Conservation (phyloP, 257 asterid species). For the Penstemon newberryi region DNA sequence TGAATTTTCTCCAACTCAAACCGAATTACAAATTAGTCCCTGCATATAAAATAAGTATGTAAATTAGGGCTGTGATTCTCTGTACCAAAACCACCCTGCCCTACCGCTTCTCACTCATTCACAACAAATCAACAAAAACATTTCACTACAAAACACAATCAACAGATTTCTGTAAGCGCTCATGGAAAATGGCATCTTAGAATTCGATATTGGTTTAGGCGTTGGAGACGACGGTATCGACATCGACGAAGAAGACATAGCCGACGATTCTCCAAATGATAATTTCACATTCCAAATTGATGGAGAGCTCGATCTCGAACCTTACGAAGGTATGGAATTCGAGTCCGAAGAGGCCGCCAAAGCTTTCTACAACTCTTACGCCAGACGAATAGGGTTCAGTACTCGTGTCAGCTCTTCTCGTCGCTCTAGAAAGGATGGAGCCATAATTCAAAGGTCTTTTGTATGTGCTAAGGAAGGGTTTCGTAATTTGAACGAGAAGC, state of each 20-base stretch:
- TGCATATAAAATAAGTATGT: slow-evolving; percentile 19
- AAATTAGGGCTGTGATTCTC: slow-evolving; percentile 57
- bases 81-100: slow-evolving; percentile 54
- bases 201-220: slow-evolving; percentile 80
- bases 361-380: slow-evolving; percentile 90
- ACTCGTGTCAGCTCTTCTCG: slow-evolving; percentile 99
- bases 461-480: slow-evolving; percentile 98
- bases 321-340: slow-evolving; percentile 91
- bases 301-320: slow-evolving; percentile 85
- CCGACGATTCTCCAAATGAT: slow-evolving; percentile 53
- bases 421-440: slow-evolving; percentile 95
- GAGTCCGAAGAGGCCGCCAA: slow-evolving; percentile 99
- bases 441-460: slow-evolving; percentile 93
- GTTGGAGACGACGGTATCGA: slow-evolving; percentile 53
- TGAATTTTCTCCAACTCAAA: not conserved
- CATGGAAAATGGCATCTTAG: slow-evolving; percentile 79
- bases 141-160: slow-evolving; percentile 23
- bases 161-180: slow-evolving; percentile 27
- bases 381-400: slow-evolving; percentile 95
- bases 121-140: slow-evolving; percentile 20
- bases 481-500: slow-evolving; percentile 88
- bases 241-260: slow-evolving; percentile 53
- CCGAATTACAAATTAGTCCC: slow-evolving; percentile 37
- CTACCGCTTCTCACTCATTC: slow-evolving; percentile 47
- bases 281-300: slow-evolving; percentile 49